phyloP scores from a whole-genome alignment of 176 grass and related monocot species.

The Pontederia crassipes region DNA sequence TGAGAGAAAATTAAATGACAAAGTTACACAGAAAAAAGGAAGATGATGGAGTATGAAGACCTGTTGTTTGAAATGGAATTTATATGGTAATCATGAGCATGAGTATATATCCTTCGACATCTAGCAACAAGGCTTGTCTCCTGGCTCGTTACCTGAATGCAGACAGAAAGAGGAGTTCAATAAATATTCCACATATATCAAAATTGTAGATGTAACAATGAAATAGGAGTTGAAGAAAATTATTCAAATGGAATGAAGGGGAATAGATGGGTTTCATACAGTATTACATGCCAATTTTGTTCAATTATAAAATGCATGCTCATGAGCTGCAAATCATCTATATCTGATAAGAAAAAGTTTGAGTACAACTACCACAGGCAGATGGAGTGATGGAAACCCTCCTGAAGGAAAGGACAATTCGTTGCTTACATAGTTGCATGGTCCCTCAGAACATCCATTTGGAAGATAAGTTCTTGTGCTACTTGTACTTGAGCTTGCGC shows the following conservation, averaged over 20 bases:
- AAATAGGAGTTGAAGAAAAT: too few relatives aligned
- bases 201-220: not conserved
- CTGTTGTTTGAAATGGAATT: conserved; percentile 99
- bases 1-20: too few relatives aligned
- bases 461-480: conserved; percentile 23
- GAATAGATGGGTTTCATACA: too few relatives aligned
- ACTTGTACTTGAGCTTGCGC: conserved; percentile 23
- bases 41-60: conserved; percentile 29
- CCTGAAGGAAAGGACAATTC: conserved; percentile 27
- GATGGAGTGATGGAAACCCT: conserved; percentile 41
- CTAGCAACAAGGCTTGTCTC: conserved; percentile 62
- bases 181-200: conserved; percentile 5
- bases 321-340: conserved; percentile 8
- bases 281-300: too few relatives aligned
- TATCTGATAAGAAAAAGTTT: conserved; percentile 15
- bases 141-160: conserved; percentile 51
- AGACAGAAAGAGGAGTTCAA: conserved; percentile 1
- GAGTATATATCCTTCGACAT: conserved; percentile 81
- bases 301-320: too few relatives aligned
- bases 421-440: conserved; percentile 8
- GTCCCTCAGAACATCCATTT: conserved; percentile 36
- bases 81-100: conserved; percentile 99
- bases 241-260: too few relatives aligned
- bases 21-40: too few relatives aligned
- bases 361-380: conserved; percentile 92